Conservation (phyloP, 768 basidiomycete species). For the Cystofilobasidium capitatum region DNA sequence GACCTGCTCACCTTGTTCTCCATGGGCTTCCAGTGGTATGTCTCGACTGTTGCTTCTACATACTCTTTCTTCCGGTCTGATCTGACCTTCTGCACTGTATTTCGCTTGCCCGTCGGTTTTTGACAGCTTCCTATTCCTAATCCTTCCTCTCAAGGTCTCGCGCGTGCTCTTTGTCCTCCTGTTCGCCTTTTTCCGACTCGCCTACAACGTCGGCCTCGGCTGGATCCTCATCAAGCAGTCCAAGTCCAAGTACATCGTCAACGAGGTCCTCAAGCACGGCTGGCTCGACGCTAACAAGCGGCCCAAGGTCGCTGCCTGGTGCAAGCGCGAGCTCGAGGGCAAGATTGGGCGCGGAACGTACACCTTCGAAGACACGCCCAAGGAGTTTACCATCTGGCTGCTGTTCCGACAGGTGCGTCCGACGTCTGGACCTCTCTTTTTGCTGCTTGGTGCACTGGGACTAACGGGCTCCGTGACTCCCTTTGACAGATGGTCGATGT, state of each 20-base stretch:
- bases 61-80: not conserved
- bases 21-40: slow-evolving; percentile 23
- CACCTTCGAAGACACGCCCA: slow-evolving; percentile 79
- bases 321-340: slow-evolving; percentile 68
- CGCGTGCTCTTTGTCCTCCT: slow-evolving; percentile 15
- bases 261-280: slow-evolving; percentile 61
- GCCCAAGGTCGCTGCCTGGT: slow-evolving; percentile 65
- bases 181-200: slow-evolving; percentile 83
- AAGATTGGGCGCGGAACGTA: slow-evolving; percentile 88
- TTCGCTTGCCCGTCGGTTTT: not conserved
- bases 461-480: not conserved
- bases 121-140: slow-evolving; percentile 16
- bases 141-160: slow-evolving; percentile 6
- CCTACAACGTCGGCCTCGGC: slow-evolving; percentile 87
- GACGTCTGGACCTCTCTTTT: not conserved
- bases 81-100: not conserved
- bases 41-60: not conserved
- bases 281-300: slow-evolving; percentile 69
- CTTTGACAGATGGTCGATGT: slow-evolving; percentile 20
- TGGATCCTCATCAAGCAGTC: slow-evolving; percentile 92
- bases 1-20: slow-evolving; percentile 23
- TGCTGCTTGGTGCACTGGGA: not conserved
- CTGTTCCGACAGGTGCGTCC: slow-evolving; percentile 50
- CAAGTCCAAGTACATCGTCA: slow-evolving; percentile 88
- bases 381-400: slow-evolving; percentile 95